Percentiles rank a stretch among this genome's conserved stretches.
These are phyloP conservation scores for Podospora tetraspora DNA, from an alignment of 495 filamentous ascomycete species.

Conservation along the genomic window DNA sequence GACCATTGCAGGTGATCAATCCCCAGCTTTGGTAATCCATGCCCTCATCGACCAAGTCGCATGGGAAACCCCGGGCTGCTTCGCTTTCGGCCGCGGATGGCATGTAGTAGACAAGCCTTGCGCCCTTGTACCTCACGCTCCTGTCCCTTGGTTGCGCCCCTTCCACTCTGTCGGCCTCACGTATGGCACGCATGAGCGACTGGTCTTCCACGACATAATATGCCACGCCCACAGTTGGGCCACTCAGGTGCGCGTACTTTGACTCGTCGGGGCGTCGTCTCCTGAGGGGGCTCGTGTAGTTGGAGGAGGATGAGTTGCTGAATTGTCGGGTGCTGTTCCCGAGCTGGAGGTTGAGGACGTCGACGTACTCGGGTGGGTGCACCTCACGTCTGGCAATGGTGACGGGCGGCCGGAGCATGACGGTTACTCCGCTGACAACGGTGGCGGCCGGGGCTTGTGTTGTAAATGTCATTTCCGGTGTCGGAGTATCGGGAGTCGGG, in stretches of 20 bases:
- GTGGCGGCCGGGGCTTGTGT: neutral
- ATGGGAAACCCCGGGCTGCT: neutral
- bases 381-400: neutral
- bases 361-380: neutral
- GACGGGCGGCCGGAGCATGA: neutral
- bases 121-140: too few relatives aligned
- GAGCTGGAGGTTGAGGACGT: neutral
- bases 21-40: neutral
- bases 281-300: neutral
- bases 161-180: too few relatives aligned
- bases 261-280: neutral
- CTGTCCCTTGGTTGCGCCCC: too few relatives aligned
- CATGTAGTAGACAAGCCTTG: neutral
- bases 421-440: neutral
- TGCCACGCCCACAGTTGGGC: neutral
- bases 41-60: neutral
- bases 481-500: neutral
- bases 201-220: too few relatives aligned
- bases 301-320: neutral
- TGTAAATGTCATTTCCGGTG: neutral
- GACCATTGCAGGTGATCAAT: conserved; percentile 8
- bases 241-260: neutral
- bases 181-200: too few relatives aligned
- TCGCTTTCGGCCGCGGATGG: neutral
- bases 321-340: neutral